Evolutionary conservation across 1,284 basidiomycete genomes (phyloP).

Genomic region (Entoloma clypeatum): DNA sequence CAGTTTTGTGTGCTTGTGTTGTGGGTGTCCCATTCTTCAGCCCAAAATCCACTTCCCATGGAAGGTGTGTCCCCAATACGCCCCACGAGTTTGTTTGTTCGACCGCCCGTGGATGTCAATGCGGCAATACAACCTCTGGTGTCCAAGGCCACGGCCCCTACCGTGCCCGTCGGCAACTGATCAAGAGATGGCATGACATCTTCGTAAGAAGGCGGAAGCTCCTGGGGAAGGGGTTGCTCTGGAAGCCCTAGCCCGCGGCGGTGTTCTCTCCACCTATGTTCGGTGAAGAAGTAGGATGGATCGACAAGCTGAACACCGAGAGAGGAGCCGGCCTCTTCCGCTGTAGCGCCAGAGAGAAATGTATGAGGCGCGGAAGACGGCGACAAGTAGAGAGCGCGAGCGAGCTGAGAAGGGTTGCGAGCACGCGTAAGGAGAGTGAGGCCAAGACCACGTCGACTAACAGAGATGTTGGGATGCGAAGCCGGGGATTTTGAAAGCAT

Average conservation of each 20-base stretch:
- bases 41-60: slow-evolving; percentile 80
- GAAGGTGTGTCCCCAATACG: slow-evolving; percentile 78
- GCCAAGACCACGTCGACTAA: slow-evolving; percentile 57
- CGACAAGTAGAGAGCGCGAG: slow-evolving; percentile 63
- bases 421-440: slow-evolving; percentile 63
- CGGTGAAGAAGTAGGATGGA: slow-evolving; percentile 74
- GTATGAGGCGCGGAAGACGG: slow-evolving; percentile 59
- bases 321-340: slow-evolving; percentile 55
- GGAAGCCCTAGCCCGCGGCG: slow-evolving; percentile 66
- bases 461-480: slow-evolving; percentile 55
- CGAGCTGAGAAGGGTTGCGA: slow-evolving; percentile 73
- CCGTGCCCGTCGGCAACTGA: slow-evolving; percentile 69
- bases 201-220: slow-evolving; percentile 19
- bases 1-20: slow-evolving; percentile 34
- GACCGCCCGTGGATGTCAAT: slow-evolving; percentile 77
- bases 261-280: slow-evolving; percentile 71
- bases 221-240: slow-evolving; percentile 49
- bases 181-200: slow-evolving; percentile 40
- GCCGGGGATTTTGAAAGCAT: slow-evolving; percentile 74
- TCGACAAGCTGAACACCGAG: slow-evolving; percentile 60
- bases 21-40: slow-evolving; percentile 63
- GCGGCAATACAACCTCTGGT: slow-evolving; percentile 65
- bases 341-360: slow-evolving; percentile 63
- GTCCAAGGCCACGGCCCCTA: slow-evolving; percentile 81
- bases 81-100: slow-evolving; percentile 79